Percentiles rank a stretch among this genome's conserved stretches.
Conservation (phyloP, 805 yeast species). For the Saccharomyces eubayanus region DNA sequence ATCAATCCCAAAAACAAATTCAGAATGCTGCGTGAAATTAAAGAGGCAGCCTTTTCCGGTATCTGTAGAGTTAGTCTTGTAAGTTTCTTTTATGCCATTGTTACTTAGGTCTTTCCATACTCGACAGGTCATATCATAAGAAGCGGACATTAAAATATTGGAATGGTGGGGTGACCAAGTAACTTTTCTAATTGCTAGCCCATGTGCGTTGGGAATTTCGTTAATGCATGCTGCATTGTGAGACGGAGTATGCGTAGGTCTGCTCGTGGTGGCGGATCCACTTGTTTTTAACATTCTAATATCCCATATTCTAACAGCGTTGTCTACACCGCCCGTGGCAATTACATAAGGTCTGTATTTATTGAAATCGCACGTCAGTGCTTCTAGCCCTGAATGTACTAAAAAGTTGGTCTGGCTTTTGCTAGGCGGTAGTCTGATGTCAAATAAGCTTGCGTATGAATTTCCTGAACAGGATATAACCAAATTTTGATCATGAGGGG, state of each 20-base stretch:
- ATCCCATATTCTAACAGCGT: constrained; percentile 80
- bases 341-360: constrained; percentile 72
- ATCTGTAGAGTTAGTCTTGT: constrained; percentile 38
- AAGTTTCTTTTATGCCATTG: constrained; percentile 41
- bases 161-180: constrained; percentile 86
- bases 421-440: constrained; percentile 52
- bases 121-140: constrained; percentile 88
- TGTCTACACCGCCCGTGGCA: constrained; percentile 91
- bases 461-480: constrained; percentile 64
- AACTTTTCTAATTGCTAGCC: constrained; percentile 75
- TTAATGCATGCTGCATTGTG: constrained; percentile 51
- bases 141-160: constrained; percentile 59
- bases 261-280: neutral
- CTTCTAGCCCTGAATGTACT: constrained; percentile 76
- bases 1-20: constrained; percentile 88
- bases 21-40: constrained; percentile 63
- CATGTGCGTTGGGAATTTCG: constrained; percentile 71
- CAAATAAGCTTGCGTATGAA: constrained; percentile 75
- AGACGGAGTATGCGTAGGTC: constrained; percentile 25
- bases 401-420: constrained; percentile 44
- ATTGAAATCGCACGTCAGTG: constrained; percentile 80
- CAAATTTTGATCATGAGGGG: constrained; percentile 74
- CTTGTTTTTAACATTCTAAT: constrained; percentile 43
- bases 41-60: constrained; percentile 46
- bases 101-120: constrained; percentile 75